Conservation (phyloP, 306 rosid species). For the Vicia faba region DNA sequence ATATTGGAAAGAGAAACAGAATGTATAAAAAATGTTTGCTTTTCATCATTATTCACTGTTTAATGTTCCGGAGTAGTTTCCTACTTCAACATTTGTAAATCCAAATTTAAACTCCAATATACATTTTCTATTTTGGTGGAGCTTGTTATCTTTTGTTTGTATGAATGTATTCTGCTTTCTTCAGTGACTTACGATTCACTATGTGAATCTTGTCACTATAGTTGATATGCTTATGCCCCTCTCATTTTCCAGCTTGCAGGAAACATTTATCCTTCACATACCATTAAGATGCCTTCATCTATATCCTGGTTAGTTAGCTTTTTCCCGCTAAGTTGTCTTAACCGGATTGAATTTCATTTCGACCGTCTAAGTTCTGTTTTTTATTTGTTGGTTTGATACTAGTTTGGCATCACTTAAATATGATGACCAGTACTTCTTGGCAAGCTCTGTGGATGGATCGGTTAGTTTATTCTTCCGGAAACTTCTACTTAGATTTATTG, state of each 20-base stretch:
- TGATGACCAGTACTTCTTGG: slow-evolving; percentile 83
- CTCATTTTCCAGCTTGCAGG: slow-evolving; percentile 62
- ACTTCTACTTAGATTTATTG: slow-evolving; percentile 5
- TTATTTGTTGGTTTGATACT: slow-evolving; percentile 36
- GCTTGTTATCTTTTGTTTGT: slow-evolving; percentile 12
- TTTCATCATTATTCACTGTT: slow-evolving; percentile 7
- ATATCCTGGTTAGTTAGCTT: slow-evolving; percentile 64
- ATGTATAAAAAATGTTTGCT: slow-evolving; percentile 2
- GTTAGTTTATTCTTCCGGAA: slow-evolving; percentile 52
- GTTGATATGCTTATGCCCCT: slow-evolving; percentile 33
- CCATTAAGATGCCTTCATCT: slow-evolving; percentile 77
- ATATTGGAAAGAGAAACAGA: slow-evolving; percentile 13
- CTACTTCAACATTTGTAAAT: neutral
- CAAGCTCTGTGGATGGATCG: slow-evolving; percentile 98
- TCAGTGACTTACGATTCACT: slow-evolving; percentile 9
- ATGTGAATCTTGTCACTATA: slow-evolving; percentile 5
- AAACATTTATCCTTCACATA: slow-evolving; percentile 58
- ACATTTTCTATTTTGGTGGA: neutral
- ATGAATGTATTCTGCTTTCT: neutral
- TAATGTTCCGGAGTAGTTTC: slow-evolving; percentile 6
- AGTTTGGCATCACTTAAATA: slow-evolving; percentile 79
- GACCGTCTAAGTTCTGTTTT: slow-evolving; percentile 24
- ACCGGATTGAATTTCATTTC: slow-evolving; percentile 19
- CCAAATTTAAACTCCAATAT: neutral
- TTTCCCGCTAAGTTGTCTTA: slow-evolving; percentile 10